Base-by-base conservation (phyloP, 768 basidiomycete genomes). In the Cystofilobasidium bisporidii region DNA sequence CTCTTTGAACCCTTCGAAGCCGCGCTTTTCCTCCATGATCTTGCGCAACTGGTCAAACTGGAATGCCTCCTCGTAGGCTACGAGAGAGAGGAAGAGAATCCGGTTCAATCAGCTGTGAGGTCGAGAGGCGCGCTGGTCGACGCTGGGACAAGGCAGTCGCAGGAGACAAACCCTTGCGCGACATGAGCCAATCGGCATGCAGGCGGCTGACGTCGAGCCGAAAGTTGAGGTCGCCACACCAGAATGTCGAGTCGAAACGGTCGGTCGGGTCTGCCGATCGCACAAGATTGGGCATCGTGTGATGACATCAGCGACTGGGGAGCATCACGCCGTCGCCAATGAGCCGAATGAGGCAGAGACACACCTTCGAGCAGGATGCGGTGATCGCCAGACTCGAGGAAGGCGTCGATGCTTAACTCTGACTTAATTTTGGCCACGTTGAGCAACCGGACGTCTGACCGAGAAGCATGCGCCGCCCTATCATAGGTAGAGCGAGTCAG, bases 161-260 rank as follows among this genome's bases (percentile, higher is more conserved):
- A 18, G 12, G 5, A 24, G 14, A 18, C 61, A 5, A 17, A 63
- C 63, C 63, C 38, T 68, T 64, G 10, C 57, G 56, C 20, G 63
- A 48, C n/a, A 69, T 57, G 40, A 69, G 68, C 68, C 68, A 69
- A 58, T 69, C 68, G 26, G 68, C 68, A 20, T 69, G 68, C 0
- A 69, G 50, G 8, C 64, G 56, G 32, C 40, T 48, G 47, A 69
- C 63, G 59, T 69, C 68, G 0, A 69, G 50, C 17, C 68, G 63
- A 40, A 69, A 69, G 58, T 69, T 69, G 57, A 69, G 68, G 24
- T 64, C 63, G 11, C 68, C 68, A 17, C 58, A 47, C 68, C 68
- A 69, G 40, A 69, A 69, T 3, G 63, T 69, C 20, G 63, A 26
- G 36, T 69, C 68, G 36, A 58, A 69, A 2, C 63, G 57, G 18